These are phyloP conservation scores for Lecanicillium sp. DNA, from an alignment of 2,329 filamentous ascomycete genomes.

Conservation along the genomic window DNA sequence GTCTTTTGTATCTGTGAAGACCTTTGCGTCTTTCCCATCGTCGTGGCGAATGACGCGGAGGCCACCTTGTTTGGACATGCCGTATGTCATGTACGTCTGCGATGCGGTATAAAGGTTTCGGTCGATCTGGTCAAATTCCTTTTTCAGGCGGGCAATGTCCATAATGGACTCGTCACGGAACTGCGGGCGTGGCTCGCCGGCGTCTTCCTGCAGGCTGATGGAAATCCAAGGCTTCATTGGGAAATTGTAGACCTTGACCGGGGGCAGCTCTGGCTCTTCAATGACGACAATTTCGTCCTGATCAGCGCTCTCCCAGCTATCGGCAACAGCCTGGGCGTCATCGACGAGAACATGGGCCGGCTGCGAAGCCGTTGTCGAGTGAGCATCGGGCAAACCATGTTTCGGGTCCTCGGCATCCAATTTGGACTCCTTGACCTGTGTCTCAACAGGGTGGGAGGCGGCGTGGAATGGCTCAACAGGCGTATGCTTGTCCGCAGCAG, in stretches of 20 bases:
- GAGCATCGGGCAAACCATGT: constrained; percentile 34
- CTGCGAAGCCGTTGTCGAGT: constrained; percentile 27
- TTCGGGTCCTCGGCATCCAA: constrained; percentile 21
- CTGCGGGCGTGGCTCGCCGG: constrained; percentile 46
- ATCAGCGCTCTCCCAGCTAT: constrained; percentile 87
- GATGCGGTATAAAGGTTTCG: constrained; percentile 86
- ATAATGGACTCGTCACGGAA: constrained; percentile 77
- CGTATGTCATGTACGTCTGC: constrained; percentile 86
- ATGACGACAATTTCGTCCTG: constrained; percentile 57
- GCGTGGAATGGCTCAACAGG: constrained; percentile 31
- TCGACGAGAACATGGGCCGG: constrained; percentile 42
- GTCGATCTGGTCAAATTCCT: constrained; percentile 96
- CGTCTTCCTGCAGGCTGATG: constrained; percentile 60
- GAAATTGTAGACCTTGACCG: constrained; percentile 85
- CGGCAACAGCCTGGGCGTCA: constrained; percentile 54
- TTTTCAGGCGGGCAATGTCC: constrained; percentile 90
- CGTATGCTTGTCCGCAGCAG: constrained; percentile 11
- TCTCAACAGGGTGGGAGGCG: constrained; percentile 35
- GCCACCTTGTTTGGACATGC: constrained; percentile 86
- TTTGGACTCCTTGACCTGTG: constrained; percentile 28
- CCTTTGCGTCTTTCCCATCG: constrained; percentile 81
- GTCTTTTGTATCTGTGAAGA: constrained; percentile 86
- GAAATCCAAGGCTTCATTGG: constrained; percentile 95
- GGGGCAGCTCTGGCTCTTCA: constrained; percentile 56
- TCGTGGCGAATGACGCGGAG: constrained; percentile 91